Percentiles rank a stretch among this genome's conserved stretches.
Evolutionary conservation across 805 yeast species (phyloP).

Genomic region (Kluyveromyces starmeri): DNA sequence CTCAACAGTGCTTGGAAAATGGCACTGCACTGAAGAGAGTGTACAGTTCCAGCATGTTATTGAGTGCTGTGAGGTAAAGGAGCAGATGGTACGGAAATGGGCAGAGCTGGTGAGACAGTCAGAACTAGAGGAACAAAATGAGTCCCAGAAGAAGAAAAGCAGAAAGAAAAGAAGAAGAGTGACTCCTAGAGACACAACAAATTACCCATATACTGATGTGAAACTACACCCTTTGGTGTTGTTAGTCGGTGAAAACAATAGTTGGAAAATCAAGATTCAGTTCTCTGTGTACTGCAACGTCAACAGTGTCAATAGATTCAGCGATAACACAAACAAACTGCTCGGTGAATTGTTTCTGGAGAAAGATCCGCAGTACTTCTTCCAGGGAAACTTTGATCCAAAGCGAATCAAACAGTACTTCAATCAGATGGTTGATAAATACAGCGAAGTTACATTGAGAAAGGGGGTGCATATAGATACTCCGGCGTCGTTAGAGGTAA

Average conservation of each 20-base stretch:
- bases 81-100: not conserved
- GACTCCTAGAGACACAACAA: not conserved
- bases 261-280: slow-evolving; percentile 9
- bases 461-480: slow-evolving; percentile 4
- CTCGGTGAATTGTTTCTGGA: slow-evolving; percentile 18
- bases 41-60: slow-evolving; percentile 1
- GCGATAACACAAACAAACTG: slow-evolving; percentile 15
- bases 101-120: not conserved
- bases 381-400: not conserved
- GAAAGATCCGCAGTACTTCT: slow-evolving; percentile 2
- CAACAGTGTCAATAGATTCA: slow-evolving; percentile 19
- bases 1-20: slow-evolving; percentile 1
- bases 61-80: slow-evolving; percentile 3
- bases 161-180: slow-evolving; percentile 2
- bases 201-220: slow-evolving; percentile 1
- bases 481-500: slow-evolving; percentile 12
- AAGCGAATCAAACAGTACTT: not conserved
- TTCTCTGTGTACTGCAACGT: slow-evolving; percentile 8
- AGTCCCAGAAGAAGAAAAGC: not conserved
- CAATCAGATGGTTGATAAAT: slow-evolving; percentile 7
- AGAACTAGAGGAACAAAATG: not conserved
- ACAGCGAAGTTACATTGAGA: slow-evolving; percentile 13
- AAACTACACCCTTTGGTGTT: slow-evolving; percentile 1
- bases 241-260: slow-evolving; percentile 1
- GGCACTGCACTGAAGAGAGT: slow-evolving; percentile 2